Conservation (phyloP, 257 asterid genomes). For the Echium plantagineum region DNA sequence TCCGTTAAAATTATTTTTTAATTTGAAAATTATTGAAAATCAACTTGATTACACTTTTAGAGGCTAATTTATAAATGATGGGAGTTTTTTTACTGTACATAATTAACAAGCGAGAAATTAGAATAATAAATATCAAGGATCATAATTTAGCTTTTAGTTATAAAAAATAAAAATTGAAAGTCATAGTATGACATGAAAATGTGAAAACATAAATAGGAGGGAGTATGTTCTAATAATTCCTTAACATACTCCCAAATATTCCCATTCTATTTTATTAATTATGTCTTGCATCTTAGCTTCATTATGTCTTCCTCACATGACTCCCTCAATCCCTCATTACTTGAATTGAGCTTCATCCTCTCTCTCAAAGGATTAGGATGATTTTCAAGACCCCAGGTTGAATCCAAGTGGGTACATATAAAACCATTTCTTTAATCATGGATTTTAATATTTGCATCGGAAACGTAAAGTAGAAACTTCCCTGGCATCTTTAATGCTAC, state of each 20-base stretch:
- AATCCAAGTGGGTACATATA: slow-evolving; percentile 30
- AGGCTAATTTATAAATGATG: too few species aligned
- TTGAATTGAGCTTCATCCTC: slow-evolving; percentile 14
- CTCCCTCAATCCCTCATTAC: slow-evolving; percentile 15
- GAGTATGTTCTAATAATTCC: slow-evolving; percentile 47
- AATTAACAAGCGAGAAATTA: too few species aligned
- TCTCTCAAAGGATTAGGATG: slow-evolving; percentile 12
- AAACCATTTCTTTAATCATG: slow-evolving; percentile 12
- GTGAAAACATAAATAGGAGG: too few species aligned
- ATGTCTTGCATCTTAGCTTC: slow-evolving; percentile 21
- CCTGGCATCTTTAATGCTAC: slow-evolving; percentile 31
- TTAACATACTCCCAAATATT: slow-evolving; percentile 44
- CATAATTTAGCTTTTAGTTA: too few species aligned
- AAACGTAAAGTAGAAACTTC: slow-evolving; percentile 33
- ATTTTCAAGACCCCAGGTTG: slow-evolving; percentile 68
- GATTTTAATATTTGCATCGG: slow-evolving; percentile 4
- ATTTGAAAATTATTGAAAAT: too few species aligned
- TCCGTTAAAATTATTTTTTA: too few species aligned
- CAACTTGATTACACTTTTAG: too few species aligned
- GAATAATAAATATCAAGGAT: too few species aligned
- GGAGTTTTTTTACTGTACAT: too few species aligned
- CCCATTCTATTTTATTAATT: slow-evolving; percentile 1
- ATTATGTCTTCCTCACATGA: slow-evolving; percentile 61
- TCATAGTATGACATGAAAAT: too few species aligned
- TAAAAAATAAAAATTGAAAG: too few species aligned